phyloP scores from a whole-genome alignment of 768 basidiomycete species.

The Boletus rubescentipes region DNA sequence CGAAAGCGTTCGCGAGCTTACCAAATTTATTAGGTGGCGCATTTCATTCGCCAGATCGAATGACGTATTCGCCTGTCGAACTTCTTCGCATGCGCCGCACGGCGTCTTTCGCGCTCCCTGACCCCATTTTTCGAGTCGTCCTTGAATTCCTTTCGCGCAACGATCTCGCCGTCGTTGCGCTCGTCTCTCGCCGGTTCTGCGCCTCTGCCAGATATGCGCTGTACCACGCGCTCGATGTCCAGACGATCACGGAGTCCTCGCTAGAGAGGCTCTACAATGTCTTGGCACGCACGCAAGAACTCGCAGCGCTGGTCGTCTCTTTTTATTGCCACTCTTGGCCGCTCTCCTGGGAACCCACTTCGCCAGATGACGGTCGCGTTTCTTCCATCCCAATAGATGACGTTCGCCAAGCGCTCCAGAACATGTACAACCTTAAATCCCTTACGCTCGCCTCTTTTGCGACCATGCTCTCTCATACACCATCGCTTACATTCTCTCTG shows the following conservation, averaged over 20 bases:
- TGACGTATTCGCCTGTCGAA: not conserved
- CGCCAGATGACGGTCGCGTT: slow-evolving; percentile 1
- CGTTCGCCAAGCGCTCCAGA: slow-evolving; percentile 26
- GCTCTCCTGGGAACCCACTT: slow-evolving; percentile 13
- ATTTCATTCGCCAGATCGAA: slow-evolving; percentile 1
- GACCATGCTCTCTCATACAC: slow-evolving; percentile 18
- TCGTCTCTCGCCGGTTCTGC: slow-evolving; percentile 26
- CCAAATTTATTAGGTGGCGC: slow-evolving; percentile 20
- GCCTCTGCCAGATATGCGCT: slow-evolving; percentile 19
- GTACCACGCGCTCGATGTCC: slow-evolving; percentile 25
- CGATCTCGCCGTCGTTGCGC: slow-evolving; percentile 22
- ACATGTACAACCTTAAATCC: slow-evolving; percentile 30
- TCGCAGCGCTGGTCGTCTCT: slow-evolving; percentile 25
- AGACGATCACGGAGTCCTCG: slow-evolving; percentile 8
- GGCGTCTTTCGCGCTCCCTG: slow-evolving; percentile 12
- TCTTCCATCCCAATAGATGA: slow-evolving; percentile 14
- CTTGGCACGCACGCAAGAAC: slow-evolving; percentile 19
- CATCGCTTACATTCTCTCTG: slow-evolving; percentile 23
- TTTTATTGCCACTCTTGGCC: slow-evolving; percentile 26
- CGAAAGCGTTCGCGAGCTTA: slow-evolving; percentile 15
- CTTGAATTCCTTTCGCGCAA: slow-evolving; percentile 21
- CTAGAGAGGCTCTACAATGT: slow-evolving; percentile 18
- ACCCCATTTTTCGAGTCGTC: slow-evolving; percentile 18
- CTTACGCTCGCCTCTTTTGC: slow-evolving; percentile 28
- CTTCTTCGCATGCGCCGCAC: not conserved